Conservation (phyloP, 2,329 filamentous ascomycete genomes). For the Ophiobolus disseminans region DNA sequence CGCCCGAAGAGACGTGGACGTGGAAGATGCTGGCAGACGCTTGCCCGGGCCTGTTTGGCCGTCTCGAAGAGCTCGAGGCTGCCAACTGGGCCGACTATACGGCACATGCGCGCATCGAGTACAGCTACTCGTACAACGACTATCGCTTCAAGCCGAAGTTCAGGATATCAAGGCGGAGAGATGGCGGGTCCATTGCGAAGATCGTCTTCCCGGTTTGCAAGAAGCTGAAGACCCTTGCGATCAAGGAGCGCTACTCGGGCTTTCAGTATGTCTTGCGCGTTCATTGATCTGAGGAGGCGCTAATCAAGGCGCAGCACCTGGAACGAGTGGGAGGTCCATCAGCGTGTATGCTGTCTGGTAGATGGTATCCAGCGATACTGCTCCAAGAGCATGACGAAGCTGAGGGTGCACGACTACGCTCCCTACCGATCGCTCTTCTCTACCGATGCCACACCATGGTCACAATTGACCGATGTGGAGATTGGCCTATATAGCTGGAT, state of each 20-base stretch:
- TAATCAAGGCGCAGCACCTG: slow-evolving; percentile 32
- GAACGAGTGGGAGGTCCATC: slow-evolving; percentile 49
- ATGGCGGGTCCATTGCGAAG: slow-evolving; percentile 43
- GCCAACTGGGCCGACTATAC: slow-evolving; percentile 49
- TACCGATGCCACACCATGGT: slow-evolving; percentile 40
- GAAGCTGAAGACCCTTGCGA: slow-evolving; percentile 41
- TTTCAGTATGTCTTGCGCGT: slow-evolving; percentile 31
- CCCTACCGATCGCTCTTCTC: slow-evolving; percentile 45
- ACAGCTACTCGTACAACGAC: slow-evolving; percentile 47
- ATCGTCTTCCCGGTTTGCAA: slow-evolving; percentile 43
- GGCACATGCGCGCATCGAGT: slow-evolving; percentile 45
- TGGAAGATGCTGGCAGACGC: slow-evolving; percentile 43
- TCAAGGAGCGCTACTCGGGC: slow-evolving; percentile 43
- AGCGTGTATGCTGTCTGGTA: slow-evolving; percentile 46
- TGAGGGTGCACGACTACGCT: slow-evolving; percentile 45
- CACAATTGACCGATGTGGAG: slow-evolving; percentile 39
- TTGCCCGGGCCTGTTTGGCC: slow-evolving; percentile 40
- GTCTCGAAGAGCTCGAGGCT: slow-evolving; percentile 44
- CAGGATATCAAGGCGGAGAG: slow-evolving; percentile 42
- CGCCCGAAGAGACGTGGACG: slow-evolving; percentile 47
- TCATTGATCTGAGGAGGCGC: neutral
- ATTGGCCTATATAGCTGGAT: slow-evolving; percentile 46
- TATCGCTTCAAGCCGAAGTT: slow-evolving; percentile 47
- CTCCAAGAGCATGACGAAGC: slow-evolving; percentile 39
- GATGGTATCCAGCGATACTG: slow-evolving; percentile 42